Evolutionary conservation across 2,329 filamentous ascomycete genomes (phyloP), one percentile per base, ranked within the genome.

Genomic region (Colletotrichum kahawae): DNA sequence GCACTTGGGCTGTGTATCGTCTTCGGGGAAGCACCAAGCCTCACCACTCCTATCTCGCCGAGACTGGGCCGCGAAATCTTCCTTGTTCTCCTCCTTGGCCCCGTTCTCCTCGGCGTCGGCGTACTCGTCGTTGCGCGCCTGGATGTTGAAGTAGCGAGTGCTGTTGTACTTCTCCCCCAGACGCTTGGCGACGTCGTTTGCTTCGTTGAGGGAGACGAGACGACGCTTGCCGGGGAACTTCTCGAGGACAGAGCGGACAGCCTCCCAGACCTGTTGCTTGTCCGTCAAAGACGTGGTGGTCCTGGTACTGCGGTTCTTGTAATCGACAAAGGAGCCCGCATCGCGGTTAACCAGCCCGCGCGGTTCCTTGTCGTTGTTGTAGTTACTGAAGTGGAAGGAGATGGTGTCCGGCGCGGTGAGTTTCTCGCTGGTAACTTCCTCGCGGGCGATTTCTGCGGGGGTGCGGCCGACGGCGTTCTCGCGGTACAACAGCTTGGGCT

Each of bases 381-480:
- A 54, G 7, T 16, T 77, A 56, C 13, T 62, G 71, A 75, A 34
- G 7, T 54, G 6, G 13, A 76, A 7, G 5, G 31, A 38, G 31
- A 78, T 24, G 9, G 70, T 31, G 1, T 77, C 34, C 10, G 80
- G 82, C 21, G 77, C 77, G 36, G 74, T 64, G n/a, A 88, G 82
- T 57, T 83, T 82, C 9, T 81, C 79, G 9, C 84, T 82, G 4
- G 90, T 84, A 75, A 88, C 88, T 2, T 83, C 82, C 67, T 94
- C 92, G 66, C 90, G 85, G 0, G 92, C 91, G 64, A 94, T 84
- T 78, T 97, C 94, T 33, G 89, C 87, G 0, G 95, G 93, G 0
- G 94, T 97, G 18, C 90, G 89, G 2, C 95, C 95, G 0, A 94
- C 94, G 0, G 94, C 91, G 78, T 96, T 96, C 81, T 97, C 95